Base-by-base conservation (phyloP, 2,329 filamentous ascomycete genomes). In the Pseudogymnoascus sp. region DNA sequence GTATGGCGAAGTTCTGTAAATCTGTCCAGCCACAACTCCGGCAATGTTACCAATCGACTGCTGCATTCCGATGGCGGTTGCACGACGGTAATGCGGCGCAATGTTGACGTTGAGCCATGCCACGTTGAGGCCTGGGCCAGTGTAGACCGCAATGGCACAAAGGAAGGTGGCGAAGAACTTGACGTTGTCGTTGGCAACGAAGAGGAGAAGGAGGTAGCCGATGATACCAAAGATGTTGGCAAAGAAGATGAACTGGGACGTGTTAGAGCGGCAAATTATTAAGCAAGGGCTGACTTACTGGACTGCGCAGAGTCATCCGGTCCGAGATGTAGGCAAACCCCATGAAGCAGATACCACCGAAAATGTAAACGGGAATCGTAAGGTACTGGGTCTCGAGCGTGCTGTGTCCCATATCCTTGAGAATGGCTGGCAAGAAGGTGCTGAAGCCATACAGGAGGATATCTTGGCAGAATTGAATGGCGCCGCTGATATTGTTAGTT, bases 151-250 rank as follows among this genome's bases (percentile, higher is more conserved):
- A 22, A 65, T 61, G 2, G 43, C 15, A 8, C 75, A 76, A 11
- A 82, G 69, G 67, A 77, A 82, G 1, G 76, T 78, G 2, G 75
- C 77, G 61, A 81, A 78, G 69, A 78, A 82, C 60, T 77, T 74
- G 53, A 80, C 75, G 0, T 77, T 76, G 50, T 81, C 71, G 64
- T 77, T 76, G 4, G 76, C 77, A 8, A 82, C 74, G 36, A 73
- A 70, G 2, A 82, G 67, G 4, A 81, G 74, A 30, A 82, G 65
- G 14, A 79, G 75, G 63, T 81, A 81, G 1, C 80, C 80, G 11
- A 78, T 64, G 20, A 81, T 75, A 2, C 76, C 77, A 33, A 79
- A 75, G 9, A 78, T 62, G 38, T 76, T 75, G 14, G 72, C 69
- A 0, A 66, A 61, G 28, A 75, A 66, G 4, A 77, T 65, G 58